Evolutionary conservation across 2,329 filamentous ascomycete species (phyloP), one percentile per base, ranked within the genome.

Genomic region (Ophiocordyceps unilateralis): DNA sequence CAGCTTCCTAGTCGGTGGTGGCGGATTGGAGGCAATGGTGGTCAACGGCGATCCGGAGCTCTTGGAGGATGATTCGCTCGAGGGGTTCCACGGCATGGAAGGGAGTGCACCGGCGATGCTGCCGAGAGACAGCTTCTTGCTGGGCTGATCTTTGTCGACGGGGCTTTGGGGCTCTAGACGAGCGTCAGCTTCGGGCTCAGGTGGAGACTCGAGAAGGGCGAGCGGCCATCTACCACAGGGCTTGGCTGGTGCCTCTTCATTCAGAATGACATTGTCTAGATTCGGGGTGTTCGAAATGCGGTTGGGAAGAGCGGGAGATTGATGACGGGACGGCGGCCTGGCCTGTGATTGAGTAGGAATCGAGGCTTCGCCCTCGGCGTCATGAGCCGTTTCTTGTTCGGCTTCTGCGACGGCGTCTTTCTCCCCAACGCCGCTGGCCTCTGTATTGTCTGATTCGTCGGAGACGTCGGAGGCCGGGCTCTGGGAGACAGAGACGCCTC

Each of bases 91-190:
- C 46, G 80, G 78, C 61, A 85, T 74, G 26, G 83, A 70, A 30
- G 83, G 81, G 41, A 91, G 69, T 39, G 73, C 76, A 44, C 74
- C 80, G 34, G 83, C 79, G 43, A 91, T 72, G 50, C 82, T 85
- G 60, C 79, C 77, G 32, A 77, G 68, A 38, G 76, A 78, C 41
- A 78, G 63, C 41, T 73, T 70, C 57, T 74, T 77, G 42, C 69
- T 68, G 17, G 69, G 57, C 39, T 58, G 56, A 42, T 65, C 64
- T 41, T 58, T 58, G 44, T 57, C 51, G 45, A 55, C 40, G 44
- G 62, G 52, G 45, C 55, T 60, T 46, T 55, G 53, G n/a, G 53
- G 48, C 21, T 56, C 58, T 59, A 39, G 14, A 32, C 41, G 14
- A 24, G 11, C 9, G 42, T 58, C 26, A 56, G 53, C 46, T 39